Evolutionary conservation across 108 stramenopile genomes (phyloP), one percentile per base, ranked within the genome.

Genomic region (Cyclotella distinguenda): DNA sequence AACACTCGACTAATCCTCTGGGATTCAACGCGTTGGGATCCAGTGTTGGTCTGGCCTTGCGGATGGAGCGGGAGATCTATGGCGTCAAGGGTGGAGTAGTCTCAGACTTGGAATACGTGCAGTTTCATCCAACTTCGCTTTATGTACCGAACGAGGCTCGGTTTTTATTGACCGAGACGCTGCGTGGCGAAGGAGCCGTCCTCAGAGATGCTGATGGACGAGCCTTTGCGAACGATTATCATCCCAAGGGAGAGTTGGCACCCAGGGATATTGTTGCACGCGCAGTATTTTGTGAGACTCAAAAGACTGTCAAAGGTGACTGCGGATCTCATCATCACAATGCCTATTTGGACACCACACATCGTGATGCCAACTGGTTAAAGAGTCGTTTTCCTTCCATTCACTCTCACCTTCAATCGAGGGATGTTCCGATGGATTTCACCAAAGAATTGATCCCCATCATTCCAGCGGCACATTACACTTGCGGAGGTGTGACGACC

Each of bases 121-220:
- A 97, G 75, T 97, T 97, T 66, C 96, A 97, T 66, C 96, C 96
- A 34, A 97, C 96, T 0, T 84, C 96, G 0, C 66, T 97, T 22
- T 83, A 71, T 76, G 60, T 95, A 21, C 93, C 93, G 26, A 84
- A 88, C 44, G 89, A 93, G 60, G 67, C 87, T 9, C 80, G 94
- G 21, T 97, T 96, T 62, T 78, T 97, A n/a, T 66, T 97, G 52
- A 91, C 93, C 5, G 96, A 97, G 76, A 95, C 96, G 4, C 64
- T 97, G 35, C 81, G 96, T 13, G 96, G 96, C 15, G 95, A 95
- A 48, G 96, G 96, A 6, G 96, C 96, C 8, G 64, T 92, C 19
- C 56, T 97, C 40, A 79, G 89, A 12, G 85, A 97, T 80, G 70
- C 74, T 6, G 22, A 38, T 16, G 94, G 95, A 18, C 36, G 85